phyloP scores from a whole-genome alignment of 1,284 basidiomycete genomes.

The Phlebopus sp. region DNA sequence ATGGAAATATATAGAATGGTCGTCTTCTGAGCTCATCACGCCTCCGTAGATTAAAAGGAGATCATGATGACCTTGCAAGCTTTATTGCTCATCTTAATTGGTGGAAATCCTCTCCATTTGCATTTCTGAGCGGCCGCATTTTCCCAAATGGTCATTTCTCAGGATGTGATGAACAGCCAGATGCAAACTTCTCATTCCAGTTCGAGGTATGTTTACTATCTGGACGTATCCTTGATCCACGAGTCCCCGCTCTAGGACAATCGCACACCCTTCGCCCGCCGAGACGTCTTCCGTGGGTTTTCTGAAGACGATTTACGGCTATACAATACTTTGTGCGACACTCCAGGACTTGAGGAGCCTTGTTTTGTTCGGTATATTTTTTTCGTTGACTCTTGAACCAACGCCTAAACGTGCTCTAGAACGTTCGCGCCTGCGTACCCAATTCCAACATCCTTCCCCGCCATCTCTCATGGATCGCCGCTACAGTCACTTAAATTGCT shows the following conservation, averaged over 20 bases:
- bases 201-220: constrained; percentile 13
- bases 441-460: constrained; percentile 49
- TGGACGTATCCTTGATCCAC: neutral
- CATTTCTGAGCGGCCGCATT: constrained; percentile 55
- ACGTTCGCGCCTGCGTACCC: constrained; percentile 46
- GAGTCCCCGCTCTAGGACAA: constrained; percentile 6
- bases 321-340: constrained; percentile 39
- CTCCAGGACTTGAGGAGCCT: constrained; percentile 29
- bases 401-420: constrained; percentile 24
- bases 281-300: constrained; percentile 59
- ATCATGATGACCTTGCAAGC: constrained; percentile 43
- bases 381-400: neutral
- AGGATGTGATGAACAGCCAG: constrained; percentile 26
- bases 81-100: constrained; percentile 52
- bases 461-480: constrained; percentile 31
- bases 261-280: constrained; percentile 36
- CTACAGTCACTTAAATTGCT: constrained; percentile 23
- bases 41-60: constrained; percentile 36
- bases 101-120: constrained; percentile 52
- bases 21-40: neutral
- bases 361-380: constrained; percentile 36
- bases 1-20: constrained; percentile 8
- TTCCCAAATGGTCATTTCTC: constrained; percentile 35
- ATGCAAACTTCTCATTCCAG: constrained; percentile 47
- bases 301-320: constrained; percentile 32